Evolutionary conservation across 1,284 basidiomycete genomes (phyloP).

Genomic region (Trametes hirsuta): DNA sequence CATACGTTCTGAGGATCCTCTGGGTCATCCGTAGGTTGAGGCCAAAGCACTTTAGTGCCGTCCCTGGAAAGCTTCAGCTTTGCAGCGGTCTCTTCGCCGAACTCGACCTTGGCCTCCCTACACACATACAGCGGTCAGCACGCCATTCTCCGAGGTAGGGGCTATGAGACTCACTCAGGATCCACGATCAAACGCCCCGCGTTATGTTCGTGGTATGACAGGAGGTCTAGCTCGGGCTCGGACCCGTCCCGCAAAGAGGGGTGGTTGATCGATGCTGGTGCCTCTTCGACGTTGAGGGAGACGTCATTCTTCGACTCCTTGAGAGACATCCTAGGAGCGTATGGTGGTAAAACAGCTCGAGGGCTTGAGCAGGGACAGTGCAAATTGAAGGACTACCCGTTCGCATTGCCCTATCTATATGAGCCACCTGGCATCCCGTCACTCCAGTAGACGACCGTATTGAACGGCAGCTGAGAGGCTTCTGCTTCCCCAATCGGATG

Average conservation of each 20-base stretch:
- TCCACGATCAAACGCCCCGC: constrained; percentile 65
- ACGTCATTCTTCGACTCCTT: no score
- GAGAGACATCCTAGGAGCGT: no score
- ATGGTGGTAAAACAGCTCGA: no score
- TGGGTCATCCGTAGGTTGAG: constrained; percentile 66
- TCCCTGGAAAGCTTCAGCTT: constrained; percentile 50
- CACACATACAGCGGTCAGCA: constrained; percentile 7
- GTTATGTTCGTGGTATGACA: constrained; percentile 54
- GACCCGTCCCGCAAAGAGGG: not conserved
- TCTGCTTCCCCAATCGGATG: no score
- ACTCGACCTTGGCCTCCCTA: constrained; percentile 57
- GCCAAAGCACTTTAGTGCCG: constrained; percentile 57
- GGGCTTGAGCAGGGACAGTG: no score
- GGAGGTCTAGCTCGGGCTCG: constrained; percentile 42
- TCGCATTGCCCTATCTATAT: no score
- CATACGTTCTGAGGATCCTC: constrained; percentile 70
- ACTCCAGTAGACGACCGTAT: no score
- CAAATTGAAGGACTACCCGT: no score
- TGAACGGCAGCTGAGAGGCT: no score
- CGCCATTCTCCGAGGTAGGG: not conserved
- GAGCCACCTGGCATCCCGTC: no score
- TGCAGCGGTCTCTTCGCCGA: constrained; percentile 52
- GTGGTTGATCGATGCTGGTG: no score
- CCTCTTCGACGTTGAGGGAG: no score
- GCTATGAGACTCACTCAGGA: constrained; percentile 44